These are phyloP conservation scores for Baeospora myosura DNA, from an alignment of 1,284 basidiomycete genomes.

Conservation along the genomic window DNA sequence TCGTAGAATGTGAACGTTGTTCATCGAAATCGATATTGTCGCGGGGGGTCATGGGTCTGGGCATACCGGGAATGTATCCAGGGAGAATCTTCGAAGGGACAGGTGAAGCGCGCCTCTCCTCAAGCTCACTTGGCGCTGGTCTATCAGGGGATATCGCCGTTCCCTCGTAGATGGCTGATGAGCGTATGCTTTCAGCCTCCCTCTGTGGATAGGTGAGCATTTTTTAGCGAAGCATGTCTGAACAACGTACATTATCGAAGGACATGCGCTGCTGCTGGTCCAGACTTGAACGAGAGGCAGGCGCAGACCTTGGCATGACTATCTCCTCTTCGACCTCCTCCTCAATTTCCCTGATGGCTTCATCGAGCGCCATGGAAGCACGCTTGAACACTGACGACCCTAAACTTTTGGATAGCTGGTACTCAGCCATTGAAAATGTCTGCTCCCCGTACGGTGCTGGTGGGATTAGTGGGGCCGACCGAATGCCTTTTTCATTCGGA, in stretches of 20 bases:
- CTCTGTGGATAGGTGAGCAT: not conserved
- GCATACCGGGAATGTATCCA: constrained; percentile 84
- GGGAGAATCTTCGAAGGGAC: constrained; percentile 60
- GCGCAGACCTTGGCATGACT: constrained; percentile 57
- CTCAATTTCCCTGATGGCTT: constrained; percentile 66
- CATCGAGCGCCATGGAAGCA: constrained; percentile 64
- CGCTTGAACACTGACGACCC: constrained; percentile 48
- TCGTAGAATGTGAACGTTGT: constrained; percentile 66
- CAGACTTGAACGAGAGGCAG: constrained; percentile 31
- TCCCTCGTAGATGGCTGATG: constrained; percentile 39
- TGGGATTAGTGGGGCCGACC: constrained; percentile 30
- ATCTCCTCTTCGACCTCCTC: constrained; percentile 65
- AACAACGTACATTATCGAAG: not conserved
- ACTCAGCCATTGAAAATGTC: constrained; percentile 30
- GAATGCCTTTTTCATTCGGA: constrained; percentile 37
- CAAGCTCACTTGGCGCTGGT: constrained; percentile 34
- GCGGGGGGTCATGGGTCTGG: constrained; percentile 75
- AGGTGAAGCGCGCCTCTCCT: constrained; percentile 46
- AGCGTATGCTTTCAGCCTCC: not conserved
- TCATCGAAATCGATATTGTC: constrained; percentile 61
- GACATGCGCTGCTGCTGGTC: constrained; percentile 17
- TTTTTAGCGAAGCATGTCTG: no score
- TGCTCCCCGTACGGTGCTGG: constrained; percentile 27
- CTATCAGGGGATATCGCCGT: constrained; percentile 64
- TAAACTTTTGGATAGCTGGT: constrained; percentile 42